Percentiles rank a stretch among this genome's conserved stretches.
Evolutionary conservation across 495 filamentous ascomycete genomes (phyloP).

Genomic region (Penicillium pulvis): DNA sequence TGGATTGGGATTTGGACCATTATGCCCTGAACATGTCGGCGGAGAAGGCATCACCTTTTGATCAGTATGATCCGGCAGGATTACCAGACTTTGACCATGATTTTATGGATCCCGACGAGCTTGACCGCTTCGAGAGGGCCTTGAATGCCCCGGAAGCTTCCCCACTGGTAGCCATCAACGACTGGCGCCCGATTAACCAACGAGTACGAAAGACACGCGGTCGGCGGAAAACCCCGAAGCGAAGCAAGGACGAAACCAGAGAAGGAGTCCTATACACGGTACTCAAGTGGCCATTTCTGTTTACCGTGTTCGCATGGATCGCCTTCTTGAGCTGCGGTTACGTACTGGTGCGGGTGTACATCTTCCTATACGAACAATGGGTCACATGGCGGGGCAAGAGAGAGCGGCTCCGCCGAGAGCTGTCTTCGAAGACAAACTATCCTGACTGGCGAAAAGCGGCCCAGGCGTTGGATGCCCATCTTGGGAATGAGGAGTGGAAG

Average conservation of each 20-base stretch:
- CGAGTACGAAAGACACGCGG: slow-evolving; percentile 55
- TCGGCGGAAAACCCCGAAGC: slow-evolving; percentile 45
- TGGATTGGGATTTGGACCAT: slow-evolving; percentile 12
- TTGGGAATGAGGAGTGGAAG: slow-evolving; percentile 88
- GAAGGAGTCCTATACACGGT: slow-evolving; percentile 89
- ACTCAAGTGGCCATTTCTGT: slow-evolving; percentile 87
- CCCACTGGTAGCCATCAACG: slow-evolving; percentile 71
- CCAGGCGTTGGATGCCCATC: slow-evolving; percentile 73
- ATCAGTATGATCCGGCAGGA: slow-evolving; percentile 42
- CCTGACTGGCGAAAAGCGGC: slow-evolving; percentile 79
- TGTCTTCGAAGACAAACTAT: slow-evolving; percentile 73
- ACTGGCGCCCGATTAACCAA: slow-evolving; percentile 80
- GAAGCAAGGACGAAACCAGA: slow-evolving; percentile 85
- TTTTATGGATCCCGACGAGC: slow-evolving; percentile 60
- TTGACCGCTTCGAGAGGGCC: slow-evolving; percentile 53
- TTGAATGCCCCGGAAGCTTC: slow-evolving; percentile 50
- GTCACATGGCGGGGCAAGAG: slow-evolving; percentile 66
- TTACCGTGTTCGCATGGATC: slow-evolving; percentile 80
- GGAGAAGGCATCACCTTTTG: slow-evolving; percentile 28
- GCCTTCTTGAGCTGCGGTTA: slow-evolving; percentile 68
- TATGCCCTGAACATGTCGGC: slow-evolving; percentile 43
- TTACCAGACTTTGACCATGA: slow-evolving; percentile 67
- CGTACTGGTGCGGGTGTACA: slow-evolving; percentile 80
- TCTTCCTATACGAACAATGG: slow-evolving; percentile 78
- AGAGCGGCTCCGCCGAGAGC: slow-evolving; percentile 64